These are phyloP conservation scores for Schrenkiella parvula DNA, from an alignment of 345 rosid genomes.

Conservation along the genomic window DNA sequence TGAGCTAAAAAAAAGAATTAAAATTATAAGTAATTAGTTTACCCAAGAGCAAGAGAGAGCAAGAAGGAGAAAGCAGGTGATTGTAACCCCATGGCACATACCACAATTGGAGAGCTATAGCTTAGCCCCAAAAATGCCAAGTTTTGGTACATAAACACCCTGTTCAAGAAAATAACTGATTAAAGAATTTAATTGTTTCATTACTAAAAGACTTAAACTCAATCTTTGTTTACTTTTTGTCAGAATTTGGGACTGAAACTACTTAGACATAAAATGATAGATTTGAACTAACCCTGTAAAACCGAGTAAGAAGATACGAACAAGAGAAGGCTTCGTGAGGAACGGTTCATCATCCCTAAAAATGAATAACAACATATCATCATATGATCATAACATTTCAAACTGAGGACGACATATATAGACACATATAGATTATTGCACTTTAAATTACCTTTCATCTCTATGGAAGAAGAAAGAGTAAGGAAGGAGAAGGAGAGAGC, in stretches of 20 bases:
- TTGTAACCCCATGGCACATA: conserved; percentile 74
- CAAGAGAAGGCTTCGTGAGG: conserved; percentile 26
- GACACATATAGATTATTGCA: not conserved
- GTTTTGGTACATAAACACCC: conserved; percentile 59
- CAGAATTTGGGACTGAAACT: not conserved
- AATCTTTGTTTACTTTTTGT: not conserved
- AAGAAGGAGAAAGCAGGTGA: conserved; percentile 68
- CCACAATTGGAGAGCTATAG: conserved; percentile 73
- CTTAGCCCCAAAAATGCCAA: conserved; percentile 61
- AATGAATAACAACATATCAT: not conserved
- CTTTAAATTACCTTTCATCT: conserved; percentile 42
- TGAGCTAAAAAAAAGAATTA: not conserved
- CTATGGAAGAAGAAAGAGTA: conserved; percentile 55
- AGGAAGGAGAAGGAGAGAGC: conserved; percentile 59
- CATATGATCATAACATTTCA: not conserved
- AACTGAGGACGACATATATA: not conserved
- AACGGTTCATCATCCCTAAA: conserved; percentile 21
- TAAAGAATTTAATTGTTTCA: not conserved
- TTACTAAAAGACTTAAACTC: not conserved
- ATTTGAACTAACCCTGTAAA: conserved; percentile 26
- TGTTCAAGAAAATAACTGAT: conserved; percentile 5
- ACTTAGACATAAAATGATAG: not conserved
- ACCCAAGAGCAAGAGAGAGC: conserved; percentile 55
- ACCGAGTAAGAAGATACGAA: conserved; percentile 34
- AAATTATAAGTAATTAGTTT: conserved; percentile 1